These are phyloP conservation scores for Ophiostoma perfectum DNA, from an alignment of 2,329 filamentous ascomycete genomes.

Conservation along the genomic window DNA sequence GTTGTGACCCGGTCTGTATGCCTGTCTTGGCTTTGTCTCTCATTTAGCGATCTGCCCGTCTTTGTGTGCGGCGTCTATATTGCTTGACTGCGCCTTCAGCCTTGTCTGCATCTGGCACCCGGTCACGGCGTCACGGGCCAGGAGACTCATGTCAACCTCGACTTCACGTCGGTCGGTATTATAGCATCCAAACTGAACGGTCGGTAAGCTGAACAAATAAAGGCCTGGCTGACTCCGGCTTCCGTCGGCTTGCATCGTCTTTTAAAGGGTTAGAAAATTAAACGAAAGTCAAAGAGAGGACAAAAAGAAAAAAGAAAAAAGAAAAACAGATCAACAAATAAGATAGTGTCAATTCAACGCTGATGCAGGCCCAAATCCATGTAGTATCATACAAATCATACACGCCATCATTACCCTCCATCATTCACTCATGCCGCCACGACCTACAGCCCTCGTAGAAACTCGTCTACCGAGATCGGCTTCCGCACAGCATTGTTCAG, in stretches of 20 bases:
- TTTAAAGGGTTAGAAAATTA: neutral
- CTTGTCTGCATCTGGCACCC: neutral
- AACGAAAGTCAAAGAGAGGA: too few relatives aligned
- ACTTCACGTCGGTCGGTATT: neutral
- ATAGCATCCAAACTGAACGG: neutral
- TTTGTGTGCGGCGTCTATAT: neutral
- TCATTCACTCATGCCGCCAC: too few relatives aligned
- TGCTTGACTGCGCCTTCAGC: neutral
- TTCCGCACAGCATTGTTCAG: slow-evolving; percentile 90
- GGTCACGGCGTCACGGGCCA: neutral
- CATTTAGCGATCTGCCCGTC: neutral
- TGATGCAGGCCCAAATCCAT: neutral
- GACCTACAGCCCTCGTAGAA: slow-evolving; percentile 63
- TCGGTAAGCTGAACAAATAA: neutral
- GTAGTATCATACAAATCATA: neutral
- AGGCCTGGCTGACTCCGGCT: neutral
- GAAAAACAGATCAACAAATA: neutral
- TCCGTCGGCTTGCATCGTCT: neutral
- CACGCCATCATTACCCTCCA: neutral
- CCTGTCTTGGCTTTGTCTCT: neutral
- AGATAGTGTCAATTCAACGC: neutral
- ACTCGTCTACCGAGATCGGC: slow-evolving; percentile 72
- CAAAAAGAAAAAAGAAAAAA: neutral
- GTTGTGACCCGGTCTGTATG: neutral
- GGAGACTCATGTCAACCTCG: neutral